Conservation (phyloP, 352 stramenopile species). For the Globisporangium barbulae region DNA sequence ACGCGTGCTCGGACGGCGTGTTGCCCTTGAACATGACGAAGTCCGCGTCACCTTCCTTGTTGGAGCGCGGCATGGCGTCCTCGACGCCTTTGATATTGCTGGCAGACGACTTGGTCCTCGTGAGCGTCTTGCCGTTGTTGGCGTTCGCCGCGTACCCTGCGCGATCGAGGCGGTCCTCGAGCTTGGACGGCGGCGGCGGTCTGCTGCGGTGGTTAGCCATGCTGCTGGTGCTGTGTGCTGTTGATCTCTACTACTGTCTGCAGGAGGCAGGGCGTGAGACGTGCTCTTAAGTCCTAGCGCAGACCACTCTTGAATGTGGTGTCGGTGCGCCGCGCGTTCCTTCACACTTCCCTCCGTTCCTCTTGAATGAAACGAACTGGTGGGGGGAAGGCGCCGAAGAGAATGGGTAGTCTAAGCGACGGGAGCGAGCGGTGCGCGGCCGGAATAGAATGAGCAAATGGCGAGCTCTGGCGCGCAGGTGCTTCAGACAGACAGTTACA, state of each 20-base stretch:
- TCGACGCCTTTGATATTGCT: neutral
- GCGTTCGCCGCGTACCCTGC: conserved; percentile 8
- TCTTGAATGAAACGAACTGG: conserved; percentile 12
- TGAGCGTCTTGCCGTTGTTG: neutral
- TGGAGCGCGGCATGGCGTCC: conserved; percentile 18
- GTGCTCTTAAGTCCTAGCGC: neutral
- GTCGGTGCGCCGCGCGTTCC: conserved; percentile 5
- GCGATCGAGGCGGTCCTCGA: conserved; percentile 11
- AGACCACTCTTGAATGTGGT: conserved; percentile 11
- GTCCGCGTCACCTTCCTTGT: conserved; percentile 14
- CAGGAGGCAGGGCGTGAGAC: conserved; percentile 2
- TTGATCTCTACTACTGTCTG: neutral
- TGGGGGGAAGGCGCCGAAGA: conserved; percentile 2
- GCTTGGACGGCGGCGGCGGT: neutral
- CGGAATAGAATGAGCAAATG: conserved; percentile 12
- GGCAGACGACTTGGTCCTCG: conserved; percentile 8
- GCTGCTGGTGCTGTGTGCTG: neutral
- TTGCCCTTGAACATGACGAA: conserved; percentile 19
- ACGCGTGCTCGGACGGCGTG: conserved; percentile 27
- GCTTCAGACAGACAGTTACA: neutral
- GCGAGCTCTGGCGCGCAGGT: neutral
- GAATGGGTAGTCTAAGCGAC: conserved; percentile 8
- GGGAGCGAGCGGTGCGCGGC: neutral
- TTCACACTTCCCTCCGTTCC: conserved; percentile 9
- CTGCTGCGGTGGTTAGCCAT: conserved; percentile 8